These are phyloP conservation scores for Penicillium flavigenum DNA, from an alignment of 495 filamentous ascomycete genomes.

Conservation along the genomic window DNA sequence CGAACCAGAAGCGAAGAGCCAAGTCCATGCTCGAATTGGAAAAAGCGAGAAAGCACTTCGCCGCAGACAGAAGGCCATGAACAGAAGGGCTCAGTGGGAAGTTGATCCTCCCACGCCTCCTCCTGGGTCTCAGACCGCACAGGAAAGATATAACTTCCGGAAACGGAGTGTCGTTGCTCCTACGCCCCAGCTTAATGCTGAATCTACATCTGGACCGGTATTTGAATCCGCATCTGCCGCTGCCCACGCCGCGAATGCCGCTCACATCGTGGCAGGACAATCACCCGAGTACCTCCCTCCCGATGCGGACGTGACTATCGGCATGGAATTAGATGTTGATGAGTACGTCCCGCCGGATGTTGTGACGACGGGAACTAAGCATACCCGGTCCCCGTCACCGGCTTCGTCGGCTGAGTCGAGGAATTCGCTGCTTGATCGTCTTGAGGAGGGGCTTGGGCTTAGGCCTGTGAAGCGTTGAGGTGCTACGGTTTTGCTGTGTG, in stretches of 20 bases:
- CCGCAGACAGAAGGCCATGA: neutral
- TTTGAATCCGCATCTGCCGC: neutral
- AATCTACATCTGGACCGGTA: neutral
- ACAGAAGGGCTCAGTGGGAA: neutral
- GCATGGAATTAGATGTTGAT: neutral
- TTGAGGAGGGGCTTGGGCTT: constrained; percentile 26
- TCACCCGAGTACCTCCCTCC: neutral
- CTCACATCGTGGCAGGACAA: neutral
- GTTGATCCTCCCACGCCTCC: neutral
- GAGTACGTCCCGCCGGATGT: neutral
- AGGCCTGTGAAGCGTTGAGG: neutral
- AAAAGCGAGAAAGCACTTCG: neutral
- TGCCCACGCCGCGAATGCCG: neutral
- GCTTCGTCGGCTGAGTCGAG: constrained; percentile 24
- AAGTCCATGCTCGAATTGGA: neutral
- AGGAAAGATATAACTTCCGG: neutral
- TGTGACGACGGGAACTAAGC: neutral
- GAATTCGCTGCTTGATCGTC: constrained; percentile 30
- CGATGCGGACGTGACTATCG: neutral
- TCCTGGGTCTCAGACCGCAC: neutral
- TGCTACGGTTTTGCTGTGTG: neutral
- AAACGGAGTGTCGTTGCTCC: neutral
- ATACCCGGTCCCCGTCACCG: constrained; percentile 19
- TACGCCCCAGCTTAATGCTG: neutral
- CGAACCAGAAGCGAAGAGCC: neutral